Base-by-base conservation (phyloP, 805 yeast species). In the Teunomyces barrocoloradensis region DNA sequence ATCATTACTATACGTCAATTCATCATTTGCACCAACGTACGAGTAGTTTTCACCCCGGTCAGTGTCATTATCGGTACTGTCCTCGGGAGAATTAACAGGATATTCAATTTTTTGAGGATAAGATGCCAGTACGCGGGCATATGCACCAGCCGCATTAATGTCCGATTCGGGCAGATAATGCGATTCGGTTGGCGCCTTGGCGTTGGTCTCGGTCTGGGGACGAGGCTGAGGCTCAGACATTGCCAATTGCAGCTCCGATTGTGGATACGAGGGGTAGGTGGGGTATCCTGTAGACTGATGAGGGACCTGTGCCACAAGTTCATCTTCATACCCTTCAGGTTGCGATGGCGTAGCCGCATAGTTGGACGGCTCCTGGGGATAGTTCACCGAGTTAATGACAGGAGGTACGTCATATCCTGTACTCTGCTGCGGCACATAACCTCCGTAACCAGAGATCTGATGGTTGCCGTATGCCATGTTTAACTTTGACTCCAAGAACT, bases 401-500 rank as follows among this genome's bases (percentile, higher is more conserved):
- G 38, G 38, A 4, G 39, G 25, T 5, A 12, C 21, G 7, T 17
- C 29, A 17, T 42, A 37, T 10, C 44, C 49, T 4, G 45, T 35
- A 25, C 17, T 17, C 27, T 40, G 48, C 13, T 36, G 38, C 6
- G 45, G 21, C 6, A 29, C 27, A 21, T 42, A 25, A 6, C 49
- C 45, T 5, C 28, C 27, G 6, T 20, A 39, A 15, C 20, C 30
- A 20, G 46, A 32, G 15, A 44, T 25, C 11, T 28, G 47, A 17
- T 69, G 74, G 46, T 54, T 61, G 5, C 66, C 65, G 54, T 69
- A 71, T 1, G 74, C 76, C 50, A 61, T 59, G 46, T 54, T 60
- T 49, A 71, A 63, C 50, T 70, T 69, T n/a, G 58, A 52, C 50
- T 90, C 96, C 49, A 89, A 71, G 43, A 86, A 75, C 50, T 78